Base-by-base conservation (phyloP, 1,284 basidiomycete species). In the Malassezia nana region DNA sequence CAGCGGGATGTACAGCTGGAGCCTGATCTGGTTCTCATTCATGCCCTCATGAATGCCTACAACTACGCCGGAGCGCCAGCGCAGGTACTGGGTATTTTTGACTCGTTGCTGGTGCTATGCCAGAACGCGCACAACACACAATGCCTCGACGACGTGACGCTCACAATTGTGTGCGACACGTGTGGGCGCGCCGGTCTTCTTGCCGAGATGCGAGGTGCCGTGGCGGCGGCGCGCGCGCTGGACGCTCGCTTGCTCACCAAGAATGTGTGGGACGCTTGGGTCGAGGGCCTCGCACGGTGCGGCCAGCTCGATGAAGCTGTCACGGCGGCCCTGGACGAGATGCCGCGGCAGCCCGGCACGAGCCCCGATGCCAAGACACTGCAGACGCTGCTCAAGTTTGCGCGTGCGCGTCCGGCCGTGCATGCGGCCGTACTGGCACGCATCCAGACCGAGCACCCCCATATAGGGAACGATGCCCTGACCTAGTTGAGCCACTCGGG, bases 1-100 rank as follows among this genome's bases (percentile, higher is more conserved):
- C 84, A 83, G 42, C 78, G 89, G 38, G 89, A 94, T 66, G 78
- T 83, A 8, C 78, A 79, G 16, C 77, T 92, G 57, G 79, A 81
- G 18, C 86, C 87, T 2, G 85, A 90, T 65, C 78, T 82, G 10
- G 40, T 78, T 1, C 78, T 90, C n/a, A 83, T 86, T 79, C 92
- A 90, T 67, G 82, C 87, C 62, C 78, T 95, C 54, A 89, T 95
- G 86, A 83, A 87, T 71, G 84, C 87, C 1, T 95, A 94, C 75
- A 83, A 86, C 63, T 82, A 83, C 20, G 79, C 83, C 4, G 83
- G 82, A 3, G 82, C 81, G 51, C 84, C 83, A 55, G 77, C 76
- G 0, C 83, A 86, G 57, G 84, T 86, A 7, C 82, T 83, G 63
- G 79, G 83, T 26, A 80, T 94, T 10, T 95, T 89, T 89, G 82